Conservation (phyloP, 2,329 filamentous ascomycete genomes). For the Aspergillus felis region DNA sequence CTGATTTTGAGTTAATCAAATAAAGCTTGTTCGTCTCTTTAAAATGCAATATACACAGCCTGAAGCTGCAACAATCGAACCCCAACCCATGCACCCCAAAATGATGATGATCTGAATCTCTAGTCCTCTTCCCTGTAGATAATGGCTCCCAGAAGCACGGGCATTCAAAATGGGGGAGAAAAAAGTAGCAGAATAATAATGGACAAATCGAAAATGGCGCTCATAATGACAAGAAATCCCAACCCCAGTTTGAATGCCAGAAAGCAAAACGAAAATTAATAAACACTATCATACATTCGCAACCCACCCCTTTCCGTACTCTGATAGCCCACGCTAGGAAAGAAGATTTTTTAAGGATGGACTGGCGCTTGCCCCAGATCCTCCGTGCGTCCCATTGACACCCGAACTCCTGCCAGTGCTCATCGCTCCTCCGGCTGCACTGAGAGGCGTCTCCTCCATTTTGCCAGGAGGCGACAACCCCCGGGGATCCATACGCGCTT, state of each 20-base stretch:
- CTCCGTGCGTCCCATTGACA: slow-evolving; percentile 25
- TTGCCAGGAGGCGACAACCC: slow-evolving; percentile 29
- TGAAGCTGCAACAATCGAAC: background rate
- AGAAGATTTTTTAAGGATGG: slow-evolving; percentile 72
- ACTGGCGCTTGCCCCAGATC: slow-evolving; percentile 67
- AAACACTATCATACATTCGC: slow-evolving; percentile 16
- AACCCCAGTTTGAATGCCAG: background rate
- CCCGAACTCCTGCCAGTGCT: slow-evolving; percentile 25
- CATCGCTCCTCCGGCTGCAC: slow-evolving; percentile 20
- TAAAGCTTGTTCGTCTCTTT: background rate
- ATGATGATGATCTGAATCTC: background rate
- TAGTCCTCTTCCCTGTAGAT: background rate
- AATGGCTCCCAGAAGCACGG: background rate
- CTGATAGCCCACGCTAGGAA: slow-evolving; percentile 44
- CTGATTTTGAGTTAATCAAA: background rate
- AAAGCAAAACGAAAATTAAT: slow-evolving; percentile 9
- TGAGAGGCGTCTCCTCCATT: slow-evolving; percentile 26
- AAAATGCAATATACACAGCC: background rate
- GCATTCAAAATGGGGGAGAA: background rate
- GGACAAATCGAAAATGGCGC: background rate
- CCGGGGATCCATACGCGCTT: slow-evolving; percentile 33
- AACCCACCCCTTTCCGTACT: background rate
- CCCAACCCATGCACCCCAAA: background rate
- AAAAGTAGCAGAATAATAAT: background rate
- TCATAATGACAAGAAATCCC: background rate